Evolutionary conservation across 1,139 yeast species (phyloP).

Genomic region (Blastobotrys raffinosifermentans): DNA sequence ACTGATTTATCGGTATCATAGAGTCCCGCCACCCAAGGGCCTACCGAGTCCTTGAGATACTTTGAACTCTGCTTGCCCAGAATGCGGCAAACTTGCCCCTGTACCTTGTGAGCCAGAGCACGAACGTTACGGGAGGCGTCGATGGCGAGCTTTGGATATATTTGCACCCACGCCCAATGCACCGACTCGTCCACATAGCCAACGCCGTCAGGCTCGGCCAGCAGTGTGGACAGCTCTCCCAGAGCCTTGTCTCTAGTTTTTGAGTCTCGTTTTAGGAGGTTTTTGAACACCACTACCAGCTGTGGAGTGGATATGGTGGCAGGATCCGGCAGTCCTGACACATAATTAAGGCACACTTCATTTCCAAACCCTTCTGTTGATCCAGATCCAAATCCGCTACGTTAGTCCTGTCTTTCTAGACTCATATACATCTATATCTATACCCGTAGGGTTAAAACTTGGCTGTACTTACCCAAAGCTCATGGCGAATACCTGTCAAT

Average conservation of each 20-base stretch:
- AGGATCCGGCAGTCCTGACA: constrained; percentile 74
- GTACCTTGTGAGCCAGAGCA: constrained; percentile 54
- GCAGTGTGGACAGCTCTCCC: constrained; percentile 42
- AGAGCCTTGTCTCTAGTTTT: constrained; percentile 81
- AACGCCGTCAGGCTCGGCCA: constrained; percentile 19
- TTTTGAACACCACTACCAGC: constrained; percentile 61
- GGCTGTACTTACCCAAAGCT: too few species aligned
- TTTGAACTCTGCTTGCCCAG: constrained; percentile 59
- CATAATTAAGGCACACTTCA: constrained; percentile 65
- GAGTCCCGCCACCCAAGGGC: constrained; percentile 65
- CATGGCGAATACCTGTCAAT: neutral
- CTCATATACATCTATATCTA: too few species aligned
- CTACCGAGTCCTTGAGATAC: constrained; percentile 64
- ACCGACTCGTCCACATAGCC: constrained; percentile 40
- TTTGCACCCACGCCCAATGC: constrained; percentile 66
- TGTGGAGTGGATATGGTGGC: constrained; percentile 52
- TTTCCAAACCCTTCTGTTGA: constrained; percentile 39
- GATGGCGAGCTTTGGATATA: constrained; percentile 71
- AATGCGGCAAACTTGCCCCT: constrained; percentile 44
- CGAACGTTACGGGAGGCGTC: constrained; percentile 67
- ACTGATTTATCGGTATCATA: constrained; percentile 66
- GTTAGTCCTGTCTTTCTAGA: too few species aligned
- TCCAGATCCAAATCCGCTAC: neutral
- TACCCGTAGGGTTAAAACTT: too few species aligned
- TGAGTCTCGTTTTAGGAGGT: constrained; percentile 69